Evolutionary conservation across 257 asterid genomes (phyloP).

Genomic region (Paraleonurus japonicus): DNA sequence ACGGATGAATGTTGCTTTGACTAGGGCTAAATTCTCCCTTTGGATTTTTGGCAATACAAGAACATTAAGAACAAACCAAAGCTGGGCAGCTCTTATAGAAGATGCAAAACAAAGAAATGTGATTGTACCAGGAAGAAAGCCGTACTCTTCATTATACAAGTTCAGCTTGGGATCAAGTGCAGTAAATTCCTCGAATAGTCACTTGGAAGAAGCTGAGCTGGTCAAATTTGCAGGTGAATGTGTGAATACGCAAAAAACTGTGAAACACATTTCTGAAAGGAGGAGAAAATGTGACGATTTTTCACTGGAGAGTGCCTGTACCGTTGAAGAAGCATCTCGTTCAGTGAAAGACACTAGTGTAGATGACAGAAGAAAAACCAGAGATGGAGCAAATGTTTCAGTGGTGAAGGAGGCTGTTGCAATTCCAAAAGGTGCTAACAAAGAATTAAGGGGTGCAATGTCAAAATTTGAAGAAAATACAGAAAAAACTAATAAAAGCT

Average conservation of each 20-base stretch:
- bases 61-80: constrained; percentile 66
- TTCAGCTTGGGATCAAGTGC: constrained; percentile 31
- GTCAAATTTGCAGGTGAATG: constrained; percentile 25
- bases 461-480: constrained; percentile 32
- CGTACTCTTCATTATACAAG: constrained; percentile 54
- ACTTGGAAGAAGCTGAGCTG: constrained; percentile 38
- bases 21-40: constrained; percentile 83
- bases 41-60: constrained; percentile 90
- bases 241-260: constrained; percentile 29
- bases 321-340: constrained; percentile 28
- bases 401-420: constrained; percentile 30
- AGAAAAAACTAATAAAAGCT: constrained; percentile 22
- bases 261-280: constrained; percentile 39
- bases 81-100: constrained; percentile 83
- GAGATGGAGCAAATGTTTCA: constrained; percentile 30
- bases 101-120: constrained; percentile 74
- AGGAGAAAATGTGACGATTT: constrained; percentile 42
- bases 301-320: constrained; percentile 24
- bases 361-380: constrained; percentile 34
- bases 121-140: constrained; percentile 61
- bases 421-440: constrained; percentile 30
- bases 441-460: constrained; percentile 26
- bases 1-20: constrained; percentile 98
- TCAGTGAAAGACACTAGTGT: constrained; percentile 29
- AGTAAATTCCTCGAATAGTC: constrained; percentile 37